These are phyloP conservation scores for Ramalina peruviana DNA, from an alignment of 495 filamentous ascomycete species.

Conservation along the genomic window DNA sequence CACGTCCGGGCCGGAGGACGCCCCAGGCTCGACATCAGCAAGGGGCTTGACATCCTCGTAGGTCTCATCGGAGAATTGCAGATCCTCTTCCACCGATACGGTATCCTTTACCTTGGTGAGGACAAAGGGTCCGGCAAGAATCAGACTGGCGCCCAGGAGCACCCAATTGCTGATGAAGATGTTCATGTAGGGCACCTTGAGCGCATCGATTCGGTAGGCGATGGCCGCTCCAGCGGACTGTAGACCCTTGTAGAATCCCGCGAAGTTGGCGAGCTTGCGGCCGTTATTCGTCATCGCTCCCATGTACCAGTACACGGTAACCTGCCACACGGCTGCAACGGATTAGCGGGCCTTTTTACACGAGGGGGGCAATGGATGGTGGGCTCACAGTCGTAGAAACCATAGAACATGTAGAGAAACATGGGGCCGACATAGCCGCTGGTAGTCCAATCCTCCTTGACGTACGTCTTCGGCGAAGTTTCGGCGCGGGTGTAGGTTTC, in stretches of 20 bases:
- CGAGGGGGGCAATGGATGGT: not conserved
- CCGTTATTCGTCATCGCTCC: slow-evolving; percentile 80
- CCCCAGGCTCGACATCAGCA: not conserved
- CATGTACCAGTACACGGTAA: slow-evolving; percentile 81
- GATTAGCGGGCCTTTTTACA: not conserved
- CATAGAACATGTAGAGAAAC: slow-evolving; percentile 42
- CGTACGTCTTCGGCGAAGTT: slow-evolving; percentile 18
- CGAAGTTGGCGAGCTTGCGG: slow-evolving; percentile 76
- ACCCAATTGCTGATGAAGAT: slow-evolving; percentile 44
- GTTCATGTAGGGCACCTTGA: slow-evolving; percentile 43
- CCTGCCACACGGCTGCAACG: slow-evolving; percentile 50
- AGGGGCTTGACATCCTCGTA: slow-evolving; percentile 42
- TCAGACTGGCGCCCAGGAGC: slow-evolving; percentile 48
- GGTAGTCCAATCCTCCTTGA: slow-evolving; percentile 27
- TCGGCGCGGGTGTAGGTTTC: slow-evolving; percentile 31
- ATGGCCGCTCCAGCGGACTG: slow-evolving; percentile 76
- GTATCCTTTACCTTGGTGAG: slow-evolving; percentile 57
- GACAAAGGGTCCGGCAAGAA: slow-evolving; percentile 60
- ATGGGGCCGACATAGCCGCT: slow-evolving; percentile 34
- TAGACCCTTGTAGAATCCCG: slow-evolving; percentile 87
- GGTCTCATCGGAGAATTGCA: slow-evolving; percentile 66
- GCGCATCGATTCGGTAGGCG: slow-evolving; percentile 60
- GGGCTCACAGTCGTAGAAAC: slow-evolving; percentile 31
- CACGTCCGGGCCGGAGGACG: not conserved
- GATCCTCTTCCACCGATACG: slow-evolving; percentile 56